These are phyloP conservation scores for Mrakia hoshinonis DNA, from an alignment of 768 basidiomycete species.

Conservation along the genomic window DNA sequence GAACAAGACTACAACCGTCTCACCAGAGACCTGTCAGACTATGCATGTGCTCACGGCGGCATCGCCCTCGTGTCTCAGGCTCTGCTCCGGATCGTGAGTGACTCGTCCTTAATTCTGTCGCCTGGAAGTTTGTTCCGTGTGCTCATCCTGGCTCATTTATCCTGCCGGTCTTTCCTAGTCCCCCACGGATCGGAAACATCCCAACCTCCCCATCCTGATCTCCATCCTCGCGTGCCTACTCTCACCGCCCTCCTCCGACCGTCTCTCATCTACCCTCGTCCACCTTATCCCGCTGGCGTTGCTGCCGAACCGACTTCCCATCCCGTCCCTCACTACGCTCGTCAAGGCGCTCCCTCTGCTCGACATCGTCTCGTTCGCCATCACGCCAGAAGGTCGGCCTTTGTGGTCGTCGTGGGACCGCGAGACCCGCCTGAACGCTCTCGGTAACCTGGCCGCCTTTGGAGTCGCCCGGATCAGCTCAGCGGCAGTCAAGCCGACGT, in stretches of 20 bases:
- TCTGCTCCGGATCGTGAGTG: constrained; percentile 4
- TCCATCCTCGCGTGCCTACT: constrained; percentile 40
- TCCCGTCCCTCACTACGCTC: constrained; percentile 53
- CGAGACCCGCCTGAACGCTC: constrained; percentile 32
- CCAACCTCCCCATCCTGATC: constrained; percentile 48
- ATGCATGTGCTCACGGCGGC: not conserved
- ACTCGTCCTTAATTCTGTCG: not conserved
- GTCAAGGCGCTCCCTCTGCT: constrained; percentile 56
- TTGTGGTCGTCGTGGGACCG: not conserved
- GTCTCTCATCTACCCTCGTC: constrained; percentile 43
- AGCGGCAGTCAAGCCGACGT: constrained; percentile 31
- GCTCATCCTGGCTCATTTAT: not conserved
- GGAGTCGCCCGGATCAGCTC: constrained; percentile 51
- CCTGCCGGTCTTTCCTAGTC: constrained; percentile 44
- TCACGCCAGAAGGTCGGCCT: not conserved
- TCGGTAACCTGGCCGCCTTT: constrained; percentile 49
- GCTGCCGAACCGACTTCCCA: constrained; percentile 61
- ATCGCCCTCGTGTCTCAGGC: constrained; percentile 1
- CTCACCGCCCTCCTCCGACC: constrained; percentile 39
- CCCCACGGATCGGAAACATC: constrained; percentile 51
- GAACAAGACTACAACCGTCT: not conserved
- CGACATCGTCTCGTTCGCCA: constrained; percentile 36
- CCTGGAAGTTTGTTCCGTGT: not conserved
- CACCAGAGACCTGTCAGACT: not conserved
- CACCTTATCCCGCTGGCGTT: constrained; percentile 64